A percentile compares a stretch with the other conserved stretches of the same genome.
phyloP scores from a whole-genome alignment of 441 rosid species.

The Arabidopsis hybrid region DNA sequence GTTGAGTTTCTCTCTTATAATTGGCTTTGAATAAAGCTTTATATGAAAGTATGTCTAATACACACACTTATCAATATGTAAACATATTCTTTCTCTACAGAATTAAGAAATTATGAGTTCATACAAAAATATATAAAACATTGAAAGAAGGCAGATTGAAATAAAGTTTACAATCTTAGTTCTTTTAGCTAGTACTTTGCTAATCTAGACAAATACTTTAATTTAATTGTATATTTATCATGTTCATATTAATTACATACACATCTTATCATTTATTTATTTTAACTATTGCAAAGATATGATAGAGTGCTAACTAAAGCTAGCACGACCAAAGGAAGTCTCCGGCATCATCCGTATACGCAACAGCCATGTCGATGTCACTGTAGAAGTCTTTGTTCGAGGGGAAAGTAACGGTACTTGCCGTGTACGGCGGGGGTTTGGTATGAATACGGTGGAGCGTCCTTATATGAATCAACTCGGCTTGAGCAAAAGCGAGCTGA shows the following conservation, averaged over 20 bases:
- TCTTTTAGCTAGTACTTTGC: conserved; percentile 22
- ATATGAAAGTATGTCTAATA: too few relatives aligned
- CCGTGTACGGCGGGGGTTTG: conserved; percentile 33
- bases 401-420: conserved; percentile 27
- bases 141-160: conserved; percentile 17
- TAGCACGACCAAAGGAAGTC: conserved; percentile 78
- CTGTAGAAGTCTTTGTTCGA: conserved; percentile 23
- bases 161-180: conserved; percentile 13
- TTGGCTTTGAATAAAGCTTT: neutral
- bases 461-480: conserved; percentile 75
- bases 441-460: conserved; percentile 45
- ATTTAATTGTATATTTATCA: conserved; percentile 2
- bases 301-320: conserved; percentile 11
- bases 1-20: neutral
- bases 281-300: neutral
- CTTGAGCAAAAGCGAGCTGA: conserved; percentile 80
- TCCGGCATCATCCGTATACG: conserved; percentile 52
- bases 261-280: conserved; percentile 11
- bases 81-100: neutral
- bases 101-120: neutral
- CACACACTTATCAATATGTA: neutral
- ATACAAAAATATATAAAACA: neutral
- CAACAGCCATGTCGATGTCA: conserved; percentile 53
- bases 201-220: conserved; percentile 9
- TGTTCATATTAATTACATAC: conserved; percentile 7